A percentile compares a stretch with the other conserved stretches of the same genome.
Conservation (phyloP, 306 rosid species). For the Sesbania bispinosa region DNA sequence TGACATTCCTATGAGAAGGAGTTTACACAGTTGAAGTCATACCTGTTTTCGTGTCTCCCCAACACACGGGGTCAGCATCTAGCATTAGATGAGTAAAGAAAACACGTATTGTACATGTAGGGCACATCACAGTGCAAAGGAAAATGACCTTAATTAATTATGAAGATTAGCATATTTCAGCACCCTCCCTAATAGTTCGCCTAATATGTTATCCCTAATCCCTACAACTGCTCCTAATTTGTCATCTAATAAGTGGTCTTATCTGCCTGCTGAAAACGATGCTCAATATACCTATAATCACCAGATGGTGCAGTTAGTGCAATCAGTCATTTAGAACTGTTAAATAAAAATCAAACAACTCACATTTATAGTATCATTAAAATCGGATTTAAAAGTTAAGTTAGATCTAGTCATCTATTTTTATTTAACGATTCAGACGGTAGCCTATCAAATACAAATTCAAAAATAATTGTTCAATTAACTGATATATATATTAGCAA, state of each 20-base stretch:
- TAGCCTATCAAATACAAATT: no score
- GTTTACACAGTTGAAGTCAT: constrained; percentile 3
- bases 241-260: constrained; percentile 8
- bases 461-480: no score
- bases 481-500: no score
- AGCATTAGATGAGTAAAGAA: neutral
- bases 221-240: neutral
- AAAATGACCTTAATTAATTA: constrained; percentile 19
- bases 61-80: neutral
- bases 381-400: no score
- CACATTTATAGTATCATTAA: no score
- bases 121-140: neutral
- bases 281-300: neutral
- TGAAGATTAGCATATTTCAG: neutral
- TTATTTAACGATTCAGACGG: no score
- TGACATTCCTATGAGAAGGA: neutral
- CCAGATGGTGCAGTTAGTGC: no score
- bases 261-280: neutral
- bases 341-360: no score
- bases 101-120: constrained; percentile 24
- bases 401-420: no score
- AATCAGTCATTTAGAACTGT: no score
- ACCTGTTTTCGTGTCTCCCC: constrained; percentile 7
- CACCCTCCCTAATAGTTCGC: constrained; percentile 7
- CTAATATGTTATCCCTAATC: constrained; percentile 11